Percentiles rank a stretch among this genome's conserved stretches.
These are phyloP conservation scores for Pseudogymnoascus sp. DNA, from an alignment of 2,329 filamentous ascomycete genomes.

Conservation along the genomic window DNA sequence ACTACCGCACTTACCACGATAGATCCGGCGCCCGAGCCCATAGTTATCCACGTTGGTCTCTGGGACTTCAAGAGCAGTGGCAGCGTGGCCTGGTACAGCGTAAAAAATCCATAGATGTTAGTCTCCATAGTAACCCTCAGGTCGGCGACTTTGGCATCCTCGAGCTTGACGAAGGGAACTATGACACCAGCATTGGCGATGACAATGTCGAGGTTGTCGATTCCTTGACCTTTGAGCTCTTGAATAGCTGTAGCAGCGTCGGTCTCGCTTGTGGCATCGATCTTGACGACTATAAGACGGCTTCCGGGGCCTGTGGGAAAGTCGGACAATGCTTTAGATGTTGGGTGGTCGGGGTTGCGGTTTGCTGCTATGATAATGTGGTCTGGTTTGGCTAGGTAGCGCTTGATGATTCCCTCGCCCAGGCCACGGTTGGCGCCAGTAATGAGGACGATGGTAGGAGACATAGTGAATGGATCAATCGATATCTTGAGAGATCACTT, in stretches of 20 bases:
- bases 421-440: slow-evolving; percentile 29
- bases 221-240: slow-evolving; percentile 21
- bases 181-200: slow-evolving; percentile 31
- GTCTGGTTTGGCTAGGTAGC: slow-evolving; percentile 30
- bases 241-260: slow-evolving; percentile 25
- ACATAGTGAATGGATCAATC: neutral
- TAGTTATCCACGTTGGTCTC: slow-evolving; percentile 27
- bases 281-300: slow-evolving; percentile 26
- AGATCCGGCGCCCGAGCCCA: slow-evolving; percentile 25
- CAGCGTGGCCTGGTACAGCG: slow-evolving; percentile 28
- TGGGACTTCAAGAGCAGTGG: slow-evolving; percentile 28
- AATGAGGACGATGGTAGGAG: slow-evolving; percentile 22
- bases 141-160: slow-evolving; percentile 25
- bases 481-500: neutral
- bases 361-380: slow-evolving; percentile 32
- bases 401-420: slow-evolving; percentile 23
- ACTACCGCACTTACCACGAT: slow-evolving; percentile 14
- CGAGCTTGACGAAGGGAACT: slow-evolving; percentile 22
- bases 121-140: slow-evolving; percentile 21
- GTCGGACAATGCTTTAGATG: slow-evolving; percentile 24
- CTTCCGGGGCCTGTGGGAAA: slow-evolving; percentile 25
- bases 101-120: slow-evolving; percentile 28
- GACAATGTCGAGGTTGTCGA: slow-evolving; percentile 30
- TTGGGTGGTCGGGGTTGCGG: slow-evolving; percentile 25
- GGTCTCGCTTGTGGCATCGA: slow-evolving; percentile 25